A percentile compares a stretch with the other conserved stretches of the same genome.
These are phyloP conservation scores for Ascoidea asiatica DNA, from an alignment of 805 yeast species.

Conservation along the genomic window DNA sequence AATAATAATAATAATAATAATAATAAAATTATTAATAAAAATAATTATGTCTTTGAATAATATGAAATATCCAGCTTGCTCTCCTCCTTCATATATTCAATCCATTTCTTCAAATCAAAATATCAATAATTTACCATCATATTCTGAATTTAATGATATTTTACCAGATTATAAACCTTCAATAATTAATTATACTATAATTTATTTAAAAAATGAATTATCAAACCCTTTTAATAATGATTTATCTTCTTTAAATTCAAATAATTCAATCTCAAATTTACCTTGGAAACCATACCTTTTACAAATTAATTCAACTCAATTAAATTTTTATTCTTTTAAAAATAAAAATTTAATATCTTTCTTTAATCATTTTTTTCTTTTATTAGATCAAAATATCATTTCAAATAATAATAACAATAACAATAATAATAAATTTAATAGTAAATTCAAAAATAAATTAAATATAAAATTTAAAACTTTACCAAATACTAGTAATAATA, in stretches of 20 bases:
- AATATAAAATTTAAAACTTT: too few relatives aligned
- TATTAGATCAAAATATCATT: slow-evolving; percentile 2
- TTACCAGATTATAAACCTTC: neutral
- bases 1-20: too few relatives aligned
- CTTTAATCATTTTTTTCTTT: slow-evolving; percentile 1
- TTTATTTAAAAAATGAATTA: neutral
- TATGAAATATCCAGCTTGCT: too few relatives aligned
- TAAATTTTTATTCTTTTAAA: slow-evolving; percentile 2
- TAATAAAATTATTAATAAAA: too few relatives aligned
- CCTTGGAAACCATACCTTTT: slow-evolving; percentile 5
- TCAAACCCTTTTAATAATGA: neutral
- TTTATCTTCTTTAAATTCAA: too few relatives aligned
- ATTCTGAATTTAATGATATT: too few relatives aligned
- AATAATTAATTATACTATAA: neutral
- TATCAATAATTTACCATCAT: too few relatives aligned
- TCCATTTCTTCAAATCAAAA: too few relatives aligned
- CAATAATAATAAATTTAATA: neutral
- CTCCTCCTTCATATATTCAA: too few relatives aligned
- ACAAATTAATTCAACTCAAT: slow-evolving; percentile 5
- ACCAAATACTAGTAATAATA: neutral
- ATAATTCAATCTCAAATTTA: too few relatives aligned
- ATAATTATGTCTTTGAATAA: too few relatives aligned
- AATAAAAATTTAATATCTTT: neutral
- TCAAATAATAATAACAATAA: neutral
- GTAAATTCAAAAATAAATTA: neutral